phyloP scores from a whole-genome alignment of 176 grass and related monocot species.

The Musa acuminata region DNA sequence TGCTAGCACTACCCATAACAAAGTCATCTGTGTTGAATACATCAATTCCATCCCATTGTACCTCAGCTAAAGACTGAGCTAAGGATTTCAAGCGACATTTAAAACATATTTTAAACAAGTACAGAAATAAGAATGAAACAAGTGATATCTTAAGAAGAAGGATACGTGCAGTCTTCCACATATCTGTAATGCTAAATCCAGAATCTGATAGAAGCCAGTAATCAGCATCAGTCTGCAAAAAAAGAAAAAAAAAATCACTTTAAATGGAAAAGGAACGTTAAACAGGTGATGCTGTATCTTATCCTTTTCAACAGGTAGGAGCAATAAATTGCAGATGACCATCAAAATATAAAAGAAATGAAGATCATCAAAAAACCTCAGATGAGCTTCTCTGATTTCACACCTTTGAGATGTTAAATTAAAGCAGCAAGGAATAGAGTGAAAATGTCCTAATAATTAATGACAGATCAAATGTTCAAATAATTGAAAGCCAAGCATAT shows the following conservation, averaged over 20 bases:
- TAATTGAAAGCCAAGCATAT: no score
- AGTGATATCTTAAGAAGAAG: constrained; percentile 11
- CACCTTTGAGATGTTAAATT: no score
- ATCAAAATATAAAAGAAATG: not conserved
- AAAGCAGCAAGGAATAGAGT: no score
- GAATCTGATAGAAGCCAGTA: constrained; percentile 76
- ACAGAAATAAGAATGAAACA: constrained; percentile 2
- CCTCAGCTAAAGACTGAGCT: constrained; percentile 34
- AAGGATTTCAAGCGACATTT: constrained; percentile 22
- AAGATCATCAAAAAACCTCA: not conserved
- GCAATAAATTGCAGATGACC: not conserved
- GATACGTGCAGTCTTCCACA: constrained; percentile 78
- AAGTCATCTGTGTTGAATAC: constrained; percentile 40
- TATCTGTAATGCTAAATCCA: constrained; percentile 62
- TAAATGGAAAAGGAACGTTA: no score
- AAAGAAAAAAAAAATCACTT: no score
- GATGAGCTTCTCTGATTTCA: no score
- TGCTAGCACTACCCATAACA: constrained; percentile 29
- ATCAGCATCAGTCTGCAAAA: constrained; percentile 56
- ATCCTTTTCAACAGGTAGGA: not conserved
- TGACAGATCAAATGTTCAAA: no score
- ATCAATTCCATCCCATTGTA: constrained; percentile 40
- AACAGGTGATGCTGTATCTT: not conserved
- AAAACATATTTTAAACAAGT: not conserved
- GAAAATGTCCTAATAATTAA: no score